Evolutionary conservation across 2,329 filamentous ascomycete species (phyloP).

Genomic region (Pseudopyrenochaeta lycopersici): DNA sequence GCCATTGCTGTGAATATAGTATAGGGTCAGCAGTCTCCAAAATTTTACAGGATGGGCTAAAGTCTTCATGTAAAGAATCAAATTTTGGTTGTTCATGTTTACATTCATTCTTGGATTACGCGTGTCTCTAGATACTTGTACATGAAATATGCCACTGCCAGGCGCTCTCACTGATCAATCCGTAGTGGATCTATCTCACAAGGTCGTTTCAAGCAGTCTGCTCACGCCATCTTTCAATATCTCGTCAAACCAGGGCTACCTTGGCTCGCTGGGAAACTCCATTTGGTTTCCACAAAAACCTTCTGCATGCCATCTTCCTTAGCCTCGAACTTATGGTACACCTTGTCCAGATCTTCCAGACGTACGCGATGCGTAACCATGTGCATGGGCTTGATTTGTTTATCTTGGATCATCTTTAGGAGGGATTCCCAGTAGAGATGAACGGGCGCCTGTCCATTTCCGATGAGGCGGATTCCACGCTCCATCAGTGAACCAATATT

Average conservation of each 20-base stretch:
- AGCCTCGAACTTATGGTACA: conserved; percentile 73
- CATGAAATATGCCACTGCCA: no score
- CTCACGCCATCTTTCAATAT: conserved; percentile 32
- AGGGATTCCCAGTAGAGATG: conserved; percentile 85
- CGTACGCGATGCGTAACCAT: conserved; percentile 82
- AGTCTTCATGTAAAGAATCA: no score
- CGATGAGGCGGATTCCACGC: conserved; percentile 80
- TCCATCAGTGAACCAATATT: conserved; percentile 87
- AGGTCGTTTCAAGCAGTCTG: background rate
- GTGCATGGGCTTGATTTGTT: conserved; percentile 76
- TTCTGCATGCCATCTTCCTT: conserved; percentile 81
- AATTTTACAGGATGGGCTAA: no score
- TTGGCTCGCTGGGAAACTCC: conserved; percentile 60
- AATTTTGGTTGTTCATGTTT: no score
- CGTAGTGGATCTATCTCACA: no score
- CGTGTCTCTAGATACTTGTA: no score
- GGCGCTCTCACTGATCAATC: no score
- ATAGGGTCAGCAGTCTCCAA: no score
- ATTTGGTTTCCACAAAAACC: conserved; percentile 72
- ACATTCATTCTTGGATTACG: no score
- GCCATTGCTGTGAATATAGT: no score
- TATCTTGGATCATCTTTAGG: conserved; percentile 71
- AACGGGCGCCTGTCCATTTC: conserved; percentile 75
- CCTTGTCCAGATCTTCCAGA: conserved; percentile 59
- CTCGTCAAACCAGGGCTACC: conserved; percentile 63